Percentiles rank a stretch among this genome's conserved stretches.
phyloP scores from a whole-genome alignment of 495 filamentous ascomycete genomes.

The Aspergillus egyptiacus region DNA sequence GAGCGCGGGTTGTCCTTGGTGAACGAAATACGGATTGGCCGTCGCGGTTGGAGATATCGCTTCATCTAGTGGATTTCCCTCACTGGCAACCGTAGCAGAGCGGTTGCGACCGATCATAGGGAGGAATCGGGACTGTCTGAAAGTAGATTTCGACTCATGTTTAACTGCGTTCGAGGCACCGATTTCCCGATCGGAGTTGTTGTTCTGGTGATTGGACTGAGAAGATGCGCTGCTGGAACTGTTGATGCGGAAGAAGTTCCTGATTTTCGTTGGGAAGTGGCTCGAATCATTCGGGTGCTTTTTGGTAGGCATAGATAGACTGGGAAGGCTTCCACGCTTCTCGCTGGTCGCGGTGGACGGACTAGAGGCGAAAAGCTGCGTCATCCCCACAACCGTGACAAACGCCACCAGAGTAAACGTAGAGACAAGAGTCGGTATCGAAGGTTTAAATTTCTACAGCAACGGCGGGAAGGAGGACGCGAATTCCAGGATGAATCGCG shows the following conservation, averaged over 20 bases:
- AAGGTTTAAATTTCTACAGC: not conserved
- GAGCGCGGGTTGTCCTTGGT: slow-evolving; percentile 88
- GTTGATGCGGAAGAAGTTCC: slow-evolving; percentile 98
- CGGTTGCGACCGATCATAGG: slow-evolving; percentile 69
- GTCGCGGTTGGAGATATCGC: slow-evolving; percentile 84
- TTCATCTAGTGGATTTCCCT: slow-evolving; percentile 86
- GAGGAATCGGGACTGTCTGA: slow-evolving; percentile 80
- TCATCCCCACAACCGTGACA: slow-evolving; percentile 27
- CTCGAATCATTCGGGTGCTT: slow-evolving; percentile 46
- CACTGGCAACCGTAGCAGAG: slow-evolving; percentile 86
- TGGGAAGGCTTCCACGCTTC: slow-evolving; percentile 43
- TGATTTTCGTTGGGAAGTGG: slow-evolving; percentile 83
- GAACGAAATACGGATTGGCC: slow-evolving; percentile 95
- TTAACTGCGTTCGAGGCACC: slow-evolving; percentile 32
- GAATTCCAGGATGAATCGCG: not conserved
- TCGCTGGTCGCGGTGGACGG: slow-evolving; percentile 39
- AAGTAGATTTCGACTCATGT: slow-evolving; percentile 55
- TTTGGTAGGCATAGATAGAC: slow-evolving; percentile 42
- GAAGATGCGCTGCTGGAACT: slow-evolving; percentile 52
- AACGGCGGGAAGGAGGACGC: not conserved
- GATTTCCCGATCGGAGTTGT: slow-evolving; percentile 17
- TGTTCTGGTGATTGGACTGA: slow-evolving; percentile 24
- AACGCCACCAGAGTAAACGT: not conserved
- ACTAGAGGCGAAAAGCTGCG: slow-evolving; percentile 42
- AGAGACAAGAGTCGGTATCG: not conserved